Evolutionary conservation across 805 yeast genomes (phyloP).

Genomic region (Hanseniaspora lachancei): DNA sequence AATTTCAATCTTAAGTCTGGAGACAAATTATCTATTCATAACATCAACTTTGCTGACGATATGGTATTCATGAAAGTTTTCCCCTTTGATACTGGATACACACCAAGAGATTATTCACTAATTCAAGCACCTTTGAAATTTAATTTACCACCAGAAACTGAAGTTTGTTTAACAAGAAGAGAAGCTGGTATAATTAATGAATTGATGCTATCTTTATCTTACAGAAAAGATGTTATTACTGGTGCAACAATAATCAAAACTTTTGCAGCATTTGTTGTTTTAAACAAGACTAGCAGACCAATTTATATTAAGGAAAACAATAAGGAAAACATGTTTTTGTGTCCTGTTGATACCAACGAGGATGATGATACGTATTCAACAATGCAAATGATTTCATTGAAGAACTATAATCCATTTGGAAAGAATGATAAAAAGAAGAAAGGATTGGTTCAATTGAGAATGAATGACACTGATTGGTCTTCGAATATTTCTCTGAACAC

Average conservation of each 20-base stretch:
- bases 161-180: conserved; percentile 42
- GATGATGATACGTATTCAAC: conserved; percentile 26
- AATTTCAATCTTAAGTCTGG: conserved; percentile 51
- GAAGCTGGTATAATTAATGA: conserved; percentile 54
- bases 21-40: conserved; percentile 59
- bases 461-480: conserved; percentile 63
- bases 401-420: background rate
- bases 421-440: conserved; percentile 39
- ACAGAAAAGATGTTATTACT: conserved; percentile 37
- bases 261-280: conserved; percentile 72
- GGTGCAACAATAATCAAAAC: conserved; percentile 50
- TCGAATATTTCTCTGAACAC: conserved; percentile 73
- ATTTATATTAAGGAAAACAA: conserved; percentile 46
- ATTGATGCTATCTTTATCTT: conserved; percentile 51
- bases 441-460: conserved; percentile 51
- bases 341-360: conserved; percentile 14
- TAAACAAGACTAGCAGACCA: conserved; percentile 66
- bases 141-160: conserved; percentile 37
- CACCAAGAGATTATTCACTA: conserved; percentile 59
- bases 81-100: conserved; percentile 36
- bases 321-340: conserved; percentile 15
- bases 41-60: conserved; percentile 46
- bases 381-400: conserved; percentile 79
- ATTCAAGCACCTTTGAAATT: conserved; percentile 29
- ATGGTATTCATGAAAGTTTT: conserved; percentile 13